phyloP scores from a whole-genome alignment of 2,329 filamentous ascomycete species.

The Sporothrix pallida region DNA sequence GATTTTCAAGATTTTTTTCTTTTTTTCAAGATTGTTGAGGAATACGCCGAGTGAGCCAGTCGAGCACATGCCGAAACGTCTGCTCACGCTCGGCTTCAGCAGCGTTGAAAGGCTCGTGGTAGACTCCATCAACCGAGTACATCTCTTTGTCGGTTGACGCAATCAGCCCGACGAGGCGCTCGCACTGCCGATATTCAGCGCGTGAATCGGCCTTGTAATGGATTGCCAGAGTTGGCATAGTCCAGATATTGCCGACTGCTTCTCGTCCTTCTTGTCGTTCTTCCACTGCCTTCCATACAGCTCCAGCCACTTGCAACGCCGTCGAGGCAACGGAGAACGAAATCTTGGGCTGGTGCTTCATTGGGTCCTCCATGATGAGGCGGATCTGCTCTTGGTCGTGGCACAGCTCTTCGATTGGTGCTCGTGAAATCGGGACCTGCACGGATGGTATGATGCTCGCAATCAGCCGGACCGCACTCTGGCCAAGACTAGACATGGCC shows the following conservation, averaged over 20 bases:
- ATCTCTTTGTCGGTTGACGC: neutral
- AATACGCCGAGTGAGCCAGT: neutral
- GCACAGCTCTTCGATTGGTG: conserved; percentile 5
- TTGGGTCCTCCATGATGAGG: neutral
- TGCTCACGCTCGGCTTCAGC: neutral
- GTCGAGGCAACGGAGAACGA: conserved; percentile 9
- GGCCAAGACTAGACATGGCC: neutral
- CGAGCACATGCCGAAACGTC: neutral
- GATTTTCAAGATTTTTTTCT: neutral
- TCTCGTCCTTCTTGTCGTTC: too few species aligned
- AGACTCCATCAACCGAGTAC: conserved; percentile 7
- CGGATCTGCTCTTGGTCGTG: conserved; percentile 7
- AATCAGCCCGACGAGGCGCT: neutral
- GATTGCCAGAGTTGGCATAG: neutral
- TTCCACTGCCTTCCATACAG: neutral
- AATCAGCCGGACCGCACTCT: neutral
- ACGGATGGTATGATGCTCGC: neutral
- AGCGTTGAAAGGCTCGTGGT: conserved; percentile 5
- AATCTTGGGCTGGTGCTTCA: conserved; percentile 7
- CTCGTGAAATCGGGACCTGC: neutral
- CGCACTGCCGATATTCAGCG: neutral
- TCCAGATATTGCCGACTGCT: neutral
- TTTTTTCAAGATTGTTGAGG: neutral
- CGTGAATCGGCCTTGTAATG: conserved; percentile 9
- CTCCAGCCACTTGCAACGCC: neutral